These are phyloP conservation scores for Emericellopsis terricola DNA, from an alignment of 495 filamentous ascomycete genomes.

Conservation along the genomic window DNA sequence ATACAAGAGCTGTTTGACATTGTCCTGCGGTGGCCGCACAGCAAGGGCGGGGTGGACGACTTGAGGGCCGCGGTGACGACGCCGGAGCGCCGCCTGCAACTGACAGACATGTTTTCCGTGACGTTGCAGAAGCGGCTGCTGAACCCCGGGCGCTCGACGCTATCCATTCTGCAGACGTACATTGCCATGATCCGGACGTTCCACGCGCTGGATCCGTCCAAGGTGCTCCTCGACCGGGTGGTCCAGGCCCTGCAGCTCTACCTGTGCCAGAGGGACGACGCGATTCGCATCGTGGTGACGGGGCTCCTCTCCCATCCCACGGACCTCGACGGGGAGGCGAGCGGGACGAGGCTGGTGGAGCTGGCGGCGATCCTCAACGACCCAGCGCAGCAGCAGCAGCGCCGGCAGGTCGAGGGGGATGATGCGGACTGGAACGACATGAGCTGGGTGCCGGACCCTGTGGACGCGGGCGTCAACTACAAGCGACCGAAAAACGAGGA, in stretches of 20 bases:
- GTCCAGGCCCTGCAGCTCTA: conserved; percentile 71
- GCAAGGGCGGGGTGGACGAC: conserved; percentile 71
- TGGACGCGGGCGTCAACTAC: conserved; percentile 86
- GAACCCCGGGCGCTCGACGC: conserved; percentile 76
- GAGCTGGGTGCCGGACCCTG: conserved; percentile 78
- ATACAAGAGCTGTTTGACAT: conserved; percentile 78
- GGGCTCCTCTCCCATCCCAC: conserved; percentile 60
- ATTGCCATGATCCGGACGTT: conserved; percentile 86
- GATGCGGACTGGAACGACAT: conserved; percentile 80
- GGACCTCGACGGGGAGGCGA: conserved; percentile 25
- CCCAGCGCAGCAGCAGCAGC: conserved; percentile 27
- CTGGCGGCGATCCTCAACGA: conserved; percentile 57
- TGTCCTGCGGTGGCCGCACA: conserved; percentile 66
- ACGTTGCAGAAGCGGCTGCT: conserved; percentile 56
- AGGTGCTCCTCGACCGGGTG: conserved; percentile 75
- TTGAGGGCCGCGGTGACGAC: conserved; percentile 33
- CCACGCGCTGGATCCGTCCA: conserved; percentile 73
- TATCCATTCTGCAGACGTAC: conserved; percentile 77
- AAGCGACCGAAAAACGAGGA: conserved; percentile 75
- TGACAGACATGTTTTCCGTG: conserved; percentile 55
- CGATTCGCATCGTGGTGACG: conserved; percentile 68
- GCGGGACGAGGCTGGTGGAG: conserved; percentile 39
- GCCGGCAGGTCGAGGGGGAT: conserved; percentile 31
- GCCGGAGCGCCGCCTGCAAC: conserved; percentile 35
- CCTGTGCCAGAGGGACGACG: conserved; percentile 84